phyloP scores from a whole-genome alignment of 2,329 filamentous ascomycete genomes.

The Fonsecaea erecta region DNA sequence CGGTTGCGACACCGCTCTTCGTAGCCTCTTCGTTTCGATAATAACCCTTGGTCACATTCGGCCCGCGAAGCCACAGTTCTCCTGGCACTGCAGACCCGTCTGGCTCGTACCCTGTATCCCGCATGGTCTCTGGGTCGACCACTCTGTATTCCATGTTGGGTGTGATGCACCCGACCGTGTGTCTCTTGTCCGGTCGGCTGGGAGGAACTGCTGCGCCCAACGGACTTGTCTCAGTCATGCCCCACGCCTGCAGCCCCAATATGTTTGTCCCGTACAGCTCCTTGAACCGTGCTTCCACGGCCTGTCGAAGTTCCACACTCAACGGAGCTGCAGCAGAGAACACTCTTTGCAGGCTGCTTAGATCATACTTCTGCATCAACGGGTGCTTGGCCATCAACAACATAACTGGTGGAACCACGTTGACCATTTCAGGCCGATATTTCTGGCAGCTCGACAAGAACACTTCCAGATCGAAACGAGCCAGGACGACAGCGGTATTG shows the following conservation, averaged over 20 bases:
- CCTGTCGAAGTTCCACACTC: conserved; percentile 58
- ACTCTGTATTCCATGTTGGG: conserved; percentile 33
- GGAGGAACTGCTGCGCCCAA: conserved; percentile 11
- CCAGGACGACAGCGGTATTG: conserved; percentile 76
- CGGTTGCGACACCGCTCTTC: conserved; percentile 52
- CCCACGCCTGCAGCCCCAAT: conserved; percentile 69
- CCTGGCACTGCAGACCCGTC: conserved; percentile 30
- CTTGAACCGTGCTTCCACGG: conserved; percentile 54
- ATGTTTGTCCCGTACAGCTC: conserved; percentile 53
- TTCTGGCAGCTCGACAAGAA: conserved; percentile 70
- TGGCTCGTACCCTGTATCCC: conserved; percentile 21
- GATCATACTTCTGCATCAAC: conserved; percentile 66
- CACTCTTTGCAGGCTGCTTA: conserved; percentile 66
- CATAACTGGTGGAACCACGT: conserved; percentile 75
- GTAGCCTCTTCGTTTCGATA: conserved; percentile 63
- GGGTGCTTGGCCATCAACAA: conserved; percentile 76
- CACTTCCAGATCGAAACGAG: conserved; percentile 73
- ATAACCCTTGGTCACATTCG: conserved; percentile 64
- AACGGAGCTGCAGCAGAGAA: conserved; percentile 73
- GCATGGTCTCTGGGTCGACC: conserved; percentile 31
- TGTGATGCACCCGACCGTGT: conserved; percentile 31
- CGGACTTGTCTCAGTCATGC: conserved; percentile 71
- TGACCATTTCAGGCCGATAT: conserved; percentile 69
- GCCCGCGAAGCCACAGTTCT: conserved; percentile 60
- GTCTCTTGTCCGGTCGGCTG: conserved; percentile 22